Evolutionary conservation across 2,329 filamentous ascomycete genomes (phyloP).

Genomic region (Polytolypa hystricis): DNA sequence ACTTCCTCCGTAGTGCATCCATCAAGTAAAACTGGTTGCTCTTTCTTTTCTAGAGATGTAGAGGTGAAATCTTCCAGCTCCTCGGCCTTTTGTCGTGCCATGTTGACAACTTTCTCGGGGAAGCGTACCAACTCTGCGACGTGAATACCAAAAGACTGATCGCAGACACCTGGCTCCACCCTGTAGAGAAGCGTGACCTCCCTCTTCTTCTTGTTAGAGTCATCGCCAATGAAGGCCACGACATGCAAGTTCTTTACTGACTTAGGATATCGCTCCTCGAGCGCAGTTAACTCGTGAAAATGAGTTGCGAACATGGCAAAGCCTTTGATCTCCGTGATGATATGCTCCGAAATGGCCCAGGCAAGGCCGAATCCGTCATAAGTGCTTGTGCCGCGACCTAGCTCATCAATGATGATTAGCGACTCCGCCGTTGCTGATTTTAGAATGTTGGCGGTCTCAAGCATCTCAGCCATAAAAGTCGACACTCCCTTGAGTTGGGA

Average conservation of each 20-base stretch:
- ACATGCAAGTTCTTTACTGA: constrained; percentile 92
- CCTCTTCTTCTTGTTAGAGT: constrained; percentile 47
- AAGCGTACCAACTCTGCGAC: constrained; percentile 95
- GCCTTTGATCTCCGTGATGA: constrained; percentile 86
- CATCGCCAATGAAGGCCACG: constrained; percentile 72
- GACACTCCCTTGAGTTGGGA: constrained; percentile 96
- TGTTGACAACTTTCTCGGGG: constrained; percentile 91
- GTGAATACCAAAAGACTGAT: constrained; percentile 97
- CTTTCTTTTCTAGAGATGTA: constrained; percentile 28
- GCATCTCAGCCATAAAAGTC: constrained; percentile 99
- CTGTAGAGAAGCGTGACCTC: constrained; percentile 96
- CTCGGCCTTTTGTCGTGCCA: constrained; percentile 98
- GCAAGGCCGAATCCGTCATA: constrained; percentile 98
- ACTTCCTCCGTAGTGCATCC: constrained; percentile 72
- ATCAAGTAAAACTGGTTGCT: constrained; percentile 27
- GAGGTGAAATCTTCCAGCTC: constrained; percentile 82
- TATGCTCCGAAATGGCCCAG: constrained; percentile 97
- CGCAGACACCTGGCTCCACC: constrained; percentile 87
- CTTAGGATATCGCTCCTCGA: constrained; percentile 67
- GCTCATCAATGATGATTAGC: constrained; percentile 95
- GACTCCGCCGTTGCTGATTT: constrained; percentile 93
- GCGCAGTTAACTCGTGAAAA: constrained; percentile 91
- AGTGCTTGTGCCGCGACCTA: constrained; percentile 90
- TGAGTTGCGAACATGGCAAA: constrained; percentile 95
- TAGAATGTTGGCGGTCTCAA: constrained; percentile 95